Base-by-base conservation (phyloP, 73 alveolate genomes). In the Uronychia binucleata region DNA sequence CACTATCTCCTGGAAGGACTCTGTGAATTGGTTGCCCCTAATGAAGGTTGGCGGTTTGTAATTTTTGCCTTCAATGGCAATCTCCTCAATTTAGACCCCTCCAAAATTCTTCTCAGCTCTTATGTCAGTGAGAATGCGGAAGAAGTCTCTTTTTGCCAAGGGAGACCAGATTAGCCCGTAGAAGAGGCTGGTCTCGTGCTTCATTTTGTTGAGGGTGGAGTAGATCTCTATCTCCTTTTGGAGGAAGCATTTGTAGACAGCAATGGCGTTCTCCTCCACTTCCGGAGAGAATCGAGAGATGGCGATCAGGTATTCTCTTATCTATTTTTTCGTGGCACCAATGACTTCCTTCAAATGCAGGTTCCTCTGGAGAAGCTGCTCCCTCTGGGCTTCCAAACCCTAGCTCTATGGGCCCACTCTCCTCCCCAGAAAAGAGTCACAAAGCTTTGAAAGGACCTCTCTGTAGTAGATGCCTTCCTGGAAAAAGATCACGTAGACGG, bases 1-100 rank as follows among this genome's bases (percentile, higher is more conserved):
- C n/a, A 96, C 98, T 28, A 98, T 93, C 87, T 96, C 98, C 91
- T 97, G 95, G 94, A 98, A 98, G 27, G 98, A 94, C 58, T 58
- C 79, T 1, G 98, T 96, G 82, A 98, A 97, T 77, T 98, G 99
- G 82, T 98, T 98, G n/a, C 93, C 86, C 88, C 91, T 91, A 83
- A 98, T 92, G 93, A 93, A 95, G 8, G 99, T 97, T 0, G 99
- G 99, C 33, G 94, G 98, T 58, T 81, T 27, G 90, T 91, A 31
- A 90, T 86, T 94, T 86, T 80, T 32, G 78, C 94, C 77, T 77
- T 94, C 74, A 0, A 75, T 5, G 58, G 26, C 30, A 1, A 26
- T 1, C 5, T 26, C 29, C 94, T 94, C 77, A 77, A 91, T 57
- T 74, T 93, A 85, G 77, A 94, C 80, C 78, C 92, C 60, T 90